Percentiles rank a stretch among this genome's conserved stretches.
Conservation (phyloP, 2,329 filamentous ascomycete genomes). For the Ophiostoma tasmaniense region DNA sequence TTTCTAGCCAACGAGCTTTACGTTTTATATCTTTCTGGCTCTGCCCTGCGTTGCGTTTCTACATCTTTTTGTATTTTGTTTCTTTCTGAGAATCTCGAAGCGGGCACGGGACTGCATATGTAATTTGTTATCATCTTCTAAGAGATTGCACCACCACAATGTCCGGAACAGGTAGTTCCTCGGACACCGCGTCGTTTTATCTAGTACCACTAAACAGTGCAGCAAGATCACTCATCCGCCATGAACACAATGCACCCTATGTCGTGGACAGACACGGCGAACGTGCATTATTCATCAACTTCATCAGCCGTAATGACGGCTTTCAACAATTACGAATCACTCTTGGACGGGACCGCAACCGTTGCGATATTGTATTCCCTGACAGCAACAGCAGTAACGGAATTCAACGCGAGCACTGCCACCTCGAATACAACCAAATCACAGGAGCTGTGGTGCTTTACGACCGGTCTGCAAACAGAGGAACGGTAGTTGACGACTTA, state of each 20-base stretch:
- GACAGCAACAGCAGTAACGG: not conserved
- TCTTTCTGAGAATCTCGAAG: not conserved
- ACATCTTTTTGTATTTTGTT: not conserved
- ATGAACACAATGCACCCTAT: not conserved
- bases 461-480: constrained; percentile 21
- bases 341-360: not conserved
- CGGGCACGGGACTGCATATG: not conserved
- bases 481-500: constrained; percentile 22
- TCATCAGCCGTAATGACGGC: not conserved
- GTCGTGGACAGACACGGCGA: not conserved
- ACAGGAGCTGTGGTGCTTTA: constrained; percentile 25
- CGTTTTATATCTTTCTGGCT: not conserved
- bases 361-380: not conserved
- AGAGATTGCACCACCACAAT: too few species aligned
- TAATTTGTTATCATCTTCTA: not conserved
- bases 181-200: not conserved
- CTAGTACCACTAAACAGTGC: not conserved
- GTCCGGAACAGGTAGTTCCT: not conserved
- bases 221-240: not conserved
- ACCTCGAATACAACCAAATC: constrained; percentile 20
- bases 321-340: not conserved
- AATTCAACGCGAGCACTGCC: not conserved
- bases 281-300: not conserved
- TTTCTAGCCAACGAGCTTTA: not conserved
- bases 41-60: not conserved